Evolutionary conservation across 2,329 filamentous ascomycete species (phyloP).

Genomic region (Geosmithia putterillii): DNA sequence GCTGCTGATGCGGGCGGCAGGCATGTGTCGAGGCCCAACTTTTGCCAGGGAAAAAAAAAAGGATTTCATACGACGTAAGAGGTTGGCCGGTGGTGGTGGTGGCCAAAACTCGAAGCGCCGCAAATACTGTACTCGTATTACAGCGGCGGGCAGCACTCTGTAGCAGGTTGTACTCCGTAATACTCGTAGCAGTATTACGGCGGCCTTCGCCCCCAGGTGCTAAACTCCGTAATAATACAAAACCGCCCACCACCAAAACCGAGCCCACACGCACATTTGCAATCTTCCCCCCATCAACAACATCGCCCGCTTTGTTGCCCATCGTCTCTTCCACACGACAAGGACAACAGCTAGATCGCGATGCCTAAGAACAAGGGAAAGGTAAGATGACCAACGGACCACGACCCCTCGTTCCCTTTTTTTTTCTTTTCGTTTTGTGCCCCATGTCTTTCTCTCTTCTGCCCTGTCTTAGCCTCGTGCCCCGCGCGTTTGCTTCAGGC

Average conservation of each 20-base stretch:
- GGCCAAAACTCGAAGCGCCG: not conserved
- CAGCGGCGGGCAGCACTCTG: too few relatives aligned
- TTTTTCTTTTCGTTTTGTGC: not conserved
- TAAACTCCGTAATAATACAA: not conserved
- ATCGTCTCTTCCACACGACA: conserved; percentile 2
- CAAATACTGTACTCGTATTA: too few relatives aligned
- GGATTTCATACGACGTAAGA: not conserved
- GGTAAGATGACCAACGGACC: conserved; percentile 37
- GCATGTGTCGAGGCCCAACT: not conserved
- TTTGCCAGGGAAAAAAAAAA: too few relatives aligned
- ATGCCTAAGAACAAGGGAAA: conserved; percentile 99
- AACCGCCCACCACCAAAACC: conserved; percentile 2
- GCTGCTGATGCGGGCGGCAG: not conserved
- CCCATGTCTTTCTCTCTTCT: conserved; percentile 2
- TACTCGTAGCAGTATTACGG: too few relatives aligned
- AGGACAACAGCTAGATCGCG: conserved; percentile 6
- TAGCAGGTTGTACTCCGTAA: too few relatives aligned
- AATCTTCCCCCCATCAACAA: not conserved
- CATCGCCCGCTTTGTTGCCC: not conserved
- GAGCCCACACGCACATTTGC: not conserved
- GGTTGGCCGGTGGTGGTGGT: not conserved
- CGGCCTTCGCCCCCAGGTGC: too few relatives aligned
- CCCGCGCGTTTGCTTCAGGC: conserved; percentile 2
- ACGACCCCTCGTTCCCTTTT: conserved; percentile 1
- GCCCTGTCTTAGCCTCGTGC: not conserved